phyloP scores from a whole-genome alignment of 768 basidiomycete species.

The Artomyces pyxidatus region DNA sequence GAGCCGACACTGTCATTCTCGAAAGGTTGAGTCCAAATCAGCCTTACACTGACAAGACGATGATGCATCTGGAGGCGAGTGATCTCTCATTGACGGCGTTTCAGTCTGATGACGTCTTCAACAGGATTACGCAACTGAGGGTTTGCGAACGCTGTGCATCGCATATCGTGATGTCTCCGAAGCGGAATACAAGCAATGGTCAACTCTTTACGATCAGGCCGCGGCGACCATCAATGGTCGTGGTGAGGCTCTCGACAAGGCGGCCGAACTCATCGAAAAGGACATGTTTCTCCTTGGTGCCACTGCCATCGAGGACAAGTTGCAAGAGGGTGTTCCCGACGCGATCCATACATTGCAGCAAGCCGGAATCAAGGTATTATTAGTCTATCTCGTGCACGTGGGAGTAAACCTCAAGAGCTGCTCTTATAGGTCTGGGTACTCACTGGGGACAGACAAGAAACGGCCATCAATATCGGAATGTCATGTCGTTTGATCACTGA shows the following conservation, averaged over 20 bases:
- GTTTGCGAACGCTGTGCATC: slow-evolving; percentile 92
- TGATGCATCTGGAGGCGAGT: slow-evolving; percentile 82
- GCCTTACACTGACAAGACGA: slow-evolving; percentile 75
- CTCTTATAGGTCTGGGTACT: slow-evolving; percentile 80
- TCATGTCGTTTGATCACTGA: slow-evolving; percentile 95
- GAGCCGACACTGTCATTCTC: slow-evolving; percentile 95
- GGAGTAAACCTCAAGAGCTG: neutral
- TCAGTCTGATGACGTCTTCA: slow-evolving; percentile 3
- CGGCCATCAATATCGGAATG: slow-evolving; percentile 98
- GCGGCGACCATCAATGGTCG: slow-evolving; percentile 94
- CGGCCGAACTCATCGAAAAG: slow-evolving; percentile 93
- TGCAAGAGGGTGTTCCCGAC: slow-evolving; percentile 98
- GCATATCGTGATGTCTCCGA: slow-evolving; percentile 90
- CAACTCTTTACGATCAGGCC: slow-evolving; percentile 80
- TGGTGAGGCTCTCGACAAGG: slow-evolving; percentile 88
- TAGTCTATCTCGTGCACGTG: neutral
- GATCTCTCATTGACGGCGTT: neutral
- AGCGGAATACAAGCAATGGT: slow-evolving; percentile 88
- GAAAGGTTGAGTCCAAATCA: slow-evolving; percentile 87
- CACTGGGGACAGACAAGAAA: slow-evolving; percentile 97
- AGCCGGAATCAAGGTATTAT: slow-evolving; percentile 86
- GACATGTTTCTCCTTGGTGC: slow-evolving; percentile 91
- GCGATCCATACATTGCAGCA: slow-evolving; percentile 96
- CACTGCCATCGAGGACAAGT: slow-evolving; percentile 96
- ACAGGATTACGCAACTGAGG: slow-evolving; percentile 95